Evolutionary conservation across 768 basidiomycete genomes (phyloP).

Genomic region (Pilatotrama ljubarskyi): DNA sequence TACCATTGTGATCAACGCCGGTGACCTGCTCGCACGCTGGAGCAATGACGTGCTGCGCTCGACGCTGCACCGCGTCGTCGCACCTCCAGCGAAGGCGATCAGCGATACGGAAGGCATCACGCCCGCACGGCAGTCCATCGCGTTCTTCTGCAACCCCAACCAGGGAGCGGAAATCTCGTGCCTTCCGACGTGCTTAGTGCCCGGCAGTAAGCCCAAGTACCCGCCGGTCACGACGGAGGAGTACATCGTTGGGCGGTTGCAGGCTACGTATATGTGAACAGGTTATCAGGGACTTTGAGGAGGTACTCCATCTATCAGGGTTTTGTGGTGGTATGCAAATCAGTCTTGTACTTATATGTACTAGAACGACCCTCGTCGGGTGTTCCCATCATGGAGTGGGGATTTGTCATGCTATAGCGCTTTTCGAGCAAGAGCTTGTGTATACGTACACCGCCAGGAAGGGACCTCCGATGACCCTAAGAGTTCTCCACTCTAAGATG

Average conservation of each 20-base stretch:
- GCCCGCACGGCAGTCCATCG: conserved; percentile 74
- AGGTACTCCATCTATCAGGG: no score
- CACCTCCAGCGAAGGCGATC: conserved; percentile 55
- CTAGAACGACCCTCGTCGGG: no score
- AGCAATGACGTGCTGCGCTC: conserved; percentile 79
- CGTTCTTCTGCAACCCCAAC: conserved; percentile 88
- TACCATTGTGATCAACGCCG: conserved; percentile 82
- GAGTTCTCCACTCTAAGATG: no score
- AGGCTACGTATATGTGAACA: conserved; percentile 22
- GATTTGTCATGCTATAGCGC: no score
- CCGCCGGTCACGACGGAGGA: conserved; percentile 69
- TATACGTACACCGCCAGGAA: no score
- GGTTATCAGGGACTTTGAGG: no score
- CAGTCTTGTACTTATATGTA: no score
- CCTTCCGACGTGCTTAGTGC: conserved; percentile 59
- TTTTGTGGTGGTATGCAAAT: no score
- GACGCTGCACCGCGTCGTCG: conserved; percentile 82
- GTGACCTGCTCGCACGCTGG: conserved; percentile 81
- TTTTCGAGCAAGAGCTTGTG: no score
- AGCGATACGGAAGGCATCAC: conserved; percentile 54
- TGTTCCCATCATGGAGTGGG: no score
- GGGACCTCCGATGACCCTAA: no score
- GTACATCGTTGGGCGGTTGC: conserved; percentile 72
- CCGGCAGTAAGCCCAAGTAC: conserved; percentile 61
- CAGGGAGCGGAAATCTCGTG: conserved; percentile 66